Conservation (phyloP, 1,284 basidiomycete species). For the Trichosporon faecale region DNA sequence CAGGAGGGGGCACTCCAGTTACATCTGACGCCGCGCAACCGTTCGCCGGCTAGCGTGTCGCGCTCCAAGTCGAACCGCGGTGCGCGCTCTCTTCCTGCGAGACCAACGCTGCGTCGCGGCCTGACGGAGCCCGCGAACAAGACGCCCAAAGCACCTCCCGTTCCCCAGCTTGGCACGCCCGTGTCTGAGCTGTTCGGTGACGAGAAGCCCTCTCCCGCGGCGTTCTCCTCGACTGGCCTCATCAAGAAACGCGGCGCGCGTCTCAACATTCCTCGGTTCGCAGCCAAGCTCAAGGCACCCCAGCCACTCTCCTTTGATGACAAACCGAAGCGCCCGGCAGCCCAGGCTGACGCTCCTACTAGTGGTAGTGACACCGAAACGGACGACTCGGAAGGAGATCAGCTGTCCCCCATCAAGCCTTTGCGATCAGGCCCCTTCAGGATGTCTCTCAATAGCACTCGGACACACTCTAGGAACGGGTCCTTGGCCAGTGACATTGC, state of each 20-base stretch:
- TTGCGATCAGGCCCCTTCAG: slow-evolving; percentile 14
- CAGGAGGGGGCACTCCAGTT: neutral
- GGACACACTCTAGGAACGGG: neutral
- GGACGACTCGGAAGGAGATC: slow-evolving; percentile 22
- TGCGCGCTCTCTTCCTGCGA: neutral
- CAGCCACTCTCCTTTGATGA: neutral
- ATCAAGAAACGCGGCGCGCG: slow-evolving; percentile 47
- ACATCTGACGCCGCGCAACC: neutral
- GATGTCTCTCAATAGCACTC: slow-evolving; percentile 8
- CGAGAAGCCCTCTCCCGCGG: slow-evolving; percentile 48
- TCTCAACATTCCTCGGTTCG: slow-evolving; percentile 38
- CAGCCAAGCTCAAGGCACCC: slow-evolving; percentile 15
- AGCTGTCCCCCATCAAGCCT: slow-evolving; percentile 21
- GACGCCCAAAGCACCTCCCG: slow-evolving; percentile 10
- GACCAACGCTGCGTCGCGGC: slow-evolving; percentile 37
- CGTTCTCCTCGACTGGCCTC: slow-evolving; percentile 49
- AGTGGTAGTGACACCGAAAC: slow-evolving; percentile 7
- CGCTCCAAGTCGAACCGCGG: slow-evolving; percentile 6
- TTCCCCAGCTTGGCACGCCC: slow-evolving; percentile 31
- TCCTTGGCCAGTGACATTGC: slow-evolving; percentile 22
- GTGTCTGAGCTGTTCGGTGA: slow-evolving; percentile 41
- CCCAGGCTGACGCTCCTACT: neutral
- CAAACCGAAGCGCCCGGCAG: neutral
- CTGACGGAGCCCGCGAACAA: slow-evolving; percentile 32
- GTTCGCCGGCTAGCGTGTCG: neutral